Conservation (phyloP, 1,139 yeast genomes). For the Candida glucosophila region DNA sequence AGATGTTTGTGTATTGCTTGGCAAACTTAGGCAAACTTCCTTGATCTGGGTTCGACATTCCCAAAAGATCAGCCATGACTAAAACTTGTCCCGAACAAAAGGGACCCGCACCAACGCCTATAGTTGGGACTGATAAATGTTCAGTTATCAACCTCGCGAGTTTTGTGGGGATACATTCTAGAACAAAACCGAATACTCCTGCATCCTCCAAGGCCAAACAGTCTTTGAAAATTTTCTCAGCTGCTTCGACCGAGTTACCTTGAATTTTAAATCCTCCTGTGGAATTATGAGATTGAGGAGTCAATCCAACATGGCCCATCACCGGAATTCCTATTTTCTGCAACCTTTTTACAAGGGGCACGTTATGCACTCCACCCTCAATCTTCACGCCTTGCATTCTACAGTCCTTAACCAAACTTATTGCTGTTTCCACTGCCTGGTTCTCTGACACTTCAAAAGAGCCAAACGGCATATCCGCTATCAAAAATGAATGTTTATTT, state of each 20-base stretch:
- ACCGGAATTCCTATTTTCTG: conserved; percentile 75
- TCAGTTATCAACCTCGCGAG: conserved; percentile 62
- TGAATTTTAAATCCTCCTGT: conserved; percentile 87
- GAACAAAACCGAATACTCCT: conserved; percentile 68
- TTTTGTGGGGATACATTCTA: conserved; percentile 81
- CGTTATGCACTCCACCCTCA: conserved; percentile 69
- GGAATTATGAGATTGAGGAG: conserved; percentile 78
- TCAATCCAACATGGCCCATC: conserved; percentile 85
- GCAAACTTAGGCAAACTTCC: conserved; percentile 67
- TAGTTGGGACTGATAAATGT: conserved; percentile 62
- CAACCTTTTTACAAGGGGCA: conserved; percentile 37
- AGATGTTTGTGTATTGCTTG: conserved; percentile 53
- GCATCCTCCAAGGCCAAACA: conserved; percentile 65
- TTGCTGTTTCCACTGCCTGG: conserved; percentile 60
- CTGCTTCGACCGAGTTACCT: conserved; percentile 52
- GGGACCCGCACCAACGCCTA: conserved; percentile 95
- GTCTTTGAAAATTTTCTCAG: conserved; percentile 55
- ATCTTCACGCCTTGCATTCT: conserved; percentile 72
- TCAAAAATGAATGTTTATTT: conserved; percentile 50
- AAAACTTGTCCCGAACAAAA: conserved; percentile 82
- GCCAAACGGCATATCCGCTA: conserved; percentile 92
- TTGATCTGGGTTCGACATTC: conserved; percentile 47
- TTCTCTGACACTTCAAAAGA: conserved; percentile 58
- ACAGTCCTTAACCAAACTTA: conserved; percentile 53
- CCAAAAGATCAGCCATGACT: conserved; percentile 78